Evolutionary conservation across 2,329 filamentous ascomycete genomes (phyloP).

Genomic region (Colletotrichum lupini): DNA sequence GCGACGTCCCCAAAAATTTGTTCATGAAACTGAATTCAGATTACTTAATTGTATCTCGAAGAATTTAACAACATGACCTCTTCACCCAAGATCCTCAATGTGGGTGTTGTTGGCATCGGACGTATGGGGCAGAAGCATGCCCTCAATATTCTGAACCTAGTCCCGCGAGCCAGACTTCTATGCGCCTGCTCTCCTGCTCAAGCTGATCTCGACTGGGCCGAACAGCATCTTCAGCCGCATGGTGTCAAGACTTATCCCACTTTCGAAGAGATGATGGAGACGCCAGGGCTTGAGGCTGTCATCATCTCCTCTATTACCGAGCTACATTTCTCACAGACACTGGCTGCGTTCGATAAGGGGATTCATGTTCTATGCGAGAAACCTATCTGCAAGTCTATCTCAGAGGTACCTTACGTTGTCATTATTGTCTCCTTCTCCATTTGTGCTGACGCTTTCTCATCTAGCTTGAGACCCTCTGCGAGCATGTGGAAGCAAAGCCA

Average conservation of each 20-base stretch:
- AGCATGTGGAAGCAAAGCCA: no score
- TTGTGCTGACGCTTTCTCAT: no score
- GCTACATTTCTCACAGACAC: conserved; percentile 67
- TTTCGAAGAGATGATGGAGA: conserved; percentile 58
- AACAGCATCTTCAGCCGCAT: conserved; percentile 39
- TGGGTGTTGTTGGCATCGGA: conserved; percentile 61
- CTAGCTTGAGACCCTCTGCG: no score
- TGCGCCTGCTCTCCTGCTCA: no score
- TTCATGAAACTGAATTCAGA: no score
- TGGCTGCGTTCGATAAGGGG: conserved; percentile 63
- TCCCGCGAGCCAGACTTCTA: conserved; percentile 55
- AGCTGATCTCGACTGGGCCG: no score
- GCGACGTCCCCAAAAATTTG: no score
- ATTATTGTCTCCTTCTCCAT: no score
- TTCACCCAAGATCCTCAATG: conserved; percentile 46
- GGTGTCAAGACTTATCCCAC: conserved; percentile 55
- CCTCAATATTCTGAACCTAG: conserved; percentile 55
- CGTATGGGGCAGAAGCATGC: conserved; percentile 65
- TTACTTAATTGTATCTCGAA: no score
- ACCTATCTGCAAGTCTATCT: conserved; percentile 66
- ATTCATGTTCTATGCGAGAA: conserved; percentile 71
- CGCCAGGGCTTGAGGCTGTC: conserved; percentile 51
- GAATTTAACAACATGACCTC: not conserved
- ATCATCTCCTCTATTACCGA: conserved; percentile 56
- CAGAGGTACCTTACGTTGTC: conserved; percentile 66